A percentile compares a stretch with the other conserved stretches of the same genome.
Evolutionary conservation across 1,139 yeast genomes (phyloP).

Genomic region (Wickerhamomyces sp.): DNA sequence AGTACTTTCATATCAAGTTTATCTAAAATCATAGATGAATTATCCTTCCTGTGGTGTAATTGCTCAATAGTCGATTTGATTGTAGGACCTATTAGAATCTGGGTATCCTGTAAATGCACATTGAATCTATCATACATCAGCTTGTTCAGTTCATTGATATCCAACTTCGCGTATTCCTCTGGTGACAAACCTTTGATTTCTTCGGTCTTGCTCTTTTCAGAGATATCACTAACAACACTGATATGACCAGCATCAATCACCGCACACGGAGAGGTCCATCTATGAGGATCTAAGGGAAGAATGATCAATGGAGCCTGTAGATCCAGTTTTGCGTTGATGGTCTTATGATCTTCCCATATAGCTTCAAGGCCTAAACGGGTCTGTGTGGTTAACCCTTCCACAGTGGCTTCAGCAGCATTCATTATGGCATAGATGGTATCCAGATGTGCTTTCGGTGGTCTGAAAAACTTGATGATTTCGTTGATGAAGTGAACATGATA

Average conservation of each 20-base stretch:
- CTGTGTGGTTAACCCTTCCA: slow-evolving; percentile 84
- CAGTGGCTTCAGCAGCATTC: slow-evolving; percentile 93
- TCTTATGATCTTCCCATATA: slow-evolving; percentile 90
- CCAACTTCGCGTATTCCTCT: slow-evolving; percentile 62
- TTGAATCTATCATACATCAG: slow-evolving; percentile 88
- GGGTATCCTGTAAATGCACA: slow-evolving; percentile 78
- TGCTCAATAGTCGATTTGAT: slow-evolving; percentile 73
- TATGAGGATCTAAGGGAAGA: slow-evolving; percentile 77
- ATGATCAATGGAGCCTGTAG: slow-evolving; percentile 91
- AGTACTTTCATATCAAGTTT: slow-evolving; percentile 68
- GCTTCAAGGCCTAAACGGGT: slow-evolving; percentile 92
- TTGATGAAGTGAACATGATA: slow-evolving; percentile 82
- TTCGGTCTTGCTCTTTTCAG: slow-evolving; percentile 62
- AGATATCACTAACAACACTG: slow-evolving; percentile 76
- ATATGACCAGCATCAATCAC: slow-evolving; percentile 96
- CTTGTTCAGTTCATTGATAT: slow-evolving; percentile 66
- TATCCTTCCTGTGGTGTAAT: slow-evolving; percentile 44
- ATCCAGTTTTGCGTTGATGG: slow-evolving; percentile 78
- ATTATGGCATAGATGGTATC: slow-evolving; percentile 89
- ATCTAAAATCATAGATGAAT: slow-evolving; percentile 52
- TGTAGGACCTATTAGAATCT: slow-evolving; percentile 79
- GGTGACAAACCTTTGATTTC: slow-evolving; percentile 64
- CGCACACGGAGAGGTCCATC: slow-evolving; percentile 83
- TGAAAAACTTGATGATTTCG: slow-evolving; percentile 68
- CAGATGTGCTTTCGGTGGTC: slow-evolving; percentile 79